Base-by-base conservation (phyloP, 306 rosid species). In the Pyrus betulifolia region DNA sequence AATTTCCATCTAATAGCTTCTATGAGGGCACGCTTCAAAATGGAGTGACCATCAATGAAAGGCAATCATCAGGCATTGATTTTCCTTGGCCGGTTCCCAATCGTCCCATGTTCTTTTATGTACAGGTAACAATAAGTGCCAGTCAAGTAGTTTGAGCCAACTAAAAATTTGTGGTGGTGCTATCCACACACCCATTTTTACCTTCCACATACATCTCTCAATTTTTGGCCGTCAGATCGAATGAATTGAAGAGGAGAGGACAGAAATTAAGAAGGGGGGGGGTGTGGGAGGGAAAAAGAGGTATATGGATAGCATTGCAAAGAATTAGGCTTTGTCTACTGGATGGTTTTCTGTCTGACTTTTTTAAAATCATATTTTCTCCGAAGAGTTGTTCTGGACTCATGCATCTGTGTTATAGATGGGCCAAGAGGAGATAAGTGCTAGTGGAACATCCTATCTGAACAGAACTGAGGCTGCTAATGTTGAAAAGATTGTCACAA, bases 371-470 rank as follows among this genome's bases (percentile, higher is more conserved):
- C 13, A 44, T 30, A 27, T 11, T 25, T 13, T 63, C 28, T 4
- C 27, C 27, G 15, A n/a, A 23, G 33, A 6, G 30, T 55, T 61
- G 68, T 25, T 58, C 69, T 71, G 74, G 57, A 74, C 64, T 71
- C 15, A 46, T 62, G 6, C 66, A 38, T 14, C 52, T 84, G 58
- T 85, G 85, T 59, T 85, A 22, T 83, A 96, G 99, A 96, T 96
- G 99, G 99, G 99, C 76, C 99, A 96, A 93, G 99, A 96, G 80
- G 99, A 96, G 88, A 96, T 96, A 70, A 96, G 99, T 75, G 98
- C 99, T 52, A 96, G 99, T 14, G 99, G 99, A 71, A 96, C 99
- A 67, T 96, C 99, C 49, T 96, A 96, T 78, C 82, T 96, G 61
- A 96, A 96, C 85, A 91, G 99, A 87, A 96, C 99, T 3, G 99